Base-by-base conservation (phyloP, 305 asterid species). In the Vinca major region DNA sequence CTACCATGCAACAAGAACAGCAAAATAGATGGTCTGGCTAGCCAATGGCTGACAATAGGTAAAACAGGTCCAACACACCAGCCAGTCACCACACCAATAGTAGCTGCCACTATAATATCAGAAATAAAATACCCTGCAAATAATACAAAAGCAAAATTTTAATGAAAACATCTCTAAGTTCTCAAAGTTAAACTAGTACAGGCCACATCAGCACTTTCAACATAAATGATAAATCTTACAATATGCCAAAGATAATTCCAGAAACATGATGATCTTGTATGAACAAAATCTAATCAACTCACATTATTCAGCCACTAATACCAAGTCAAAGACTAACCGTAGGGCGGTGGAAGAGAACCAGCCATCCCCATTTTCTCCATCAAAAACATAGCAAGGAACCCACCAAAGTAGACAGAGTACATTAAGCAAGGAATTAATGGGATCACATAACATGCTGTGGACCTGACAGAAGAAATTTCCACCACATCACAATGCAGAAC, bases 321-420 rank as follows among this genome's bases (percentile, higher is more conserved):
- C 68, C 43, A 61, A 63, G 65, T n/a, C 65, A 13, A 60, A 72
- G 40, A 71, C 97, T 78, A 69, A 94, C 99, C 99, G 75, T 85
- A 86, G 40, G 97, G 99, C 72, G 93, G 96, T 69, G 99, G 96
- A 78, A 66, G 84, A 48, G 99, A 85, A 82, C 97, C 99, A 53
- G 82, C 67, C 97, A 89, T 89, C 82, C 99, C 96, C 96, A 89
- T 83, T 88, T 94, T 94, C 88, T 94, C 97, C 20, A 89, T 88
- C 86, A 94, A 58, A 80, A 94, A 94, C 55, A 74, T 71, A 50
- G 73, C 86, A 69, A 91, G 87, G 79, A 94, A 85, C 78, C 99
- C 99, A 3, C 97, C 97, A 74, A 89, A 91, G 83, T 89, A 94
- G 67, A 84, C 83, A 16, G 90, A 79, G 73, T 94, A 88, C 80